A percentile compares a stretch with the other conserved stretches of the same genome.
Conservation (phyloP, 1,139 yeast species). For the Magnusiomyces sp. region DNA sequence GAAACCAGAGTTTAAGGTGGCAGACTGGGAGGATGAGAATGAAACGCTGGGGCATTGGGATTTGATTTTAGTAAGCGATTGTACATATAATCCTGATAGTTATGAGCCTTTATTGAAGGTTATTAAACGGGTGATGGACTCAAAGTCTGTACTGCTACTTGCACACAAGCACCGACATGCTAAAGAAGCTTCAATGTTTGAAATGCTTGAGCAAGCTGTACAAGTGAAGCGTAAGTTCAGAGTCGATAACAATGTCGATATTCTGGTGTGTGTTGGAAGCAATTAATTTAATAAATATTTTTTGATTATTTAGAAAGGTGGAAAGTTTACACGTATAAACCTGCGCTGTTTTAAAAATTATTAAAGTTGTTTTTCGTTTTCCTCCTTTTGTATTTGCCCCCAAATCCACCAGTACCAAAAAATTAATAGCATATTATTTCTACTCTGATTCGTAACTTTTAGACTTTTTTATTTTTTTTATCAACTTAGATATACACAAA, state of each 20-base stretch:
- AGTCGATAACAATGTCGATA: neutral
- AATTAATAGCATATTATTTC: neutral
- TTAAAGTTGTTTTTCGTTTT: neutral
- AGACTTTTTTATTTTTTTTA: neutral
- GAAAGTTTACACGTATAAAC: neutral
- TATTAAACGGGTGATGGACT: constrained; percentile 14
- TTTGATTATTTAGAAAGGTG: neutral
- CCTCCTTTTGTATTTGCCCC: neutral
- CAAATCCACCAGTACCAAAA: neutral
- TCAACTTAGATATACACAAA: too few species aligned
- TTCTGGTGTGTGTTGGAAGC: neutral
- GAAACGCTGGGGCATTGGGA: constrained; percentile 15
- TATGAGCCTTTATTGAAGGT: constrained; percentile 23
- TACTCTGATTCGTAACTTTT: neutral
- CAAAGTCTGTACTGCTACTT: constrained; percentile 18
- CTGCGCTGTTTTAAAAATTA: neutral
- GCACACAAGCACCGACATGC: constrained; percentile 25
- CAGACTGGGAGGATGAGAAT: constrained; percentile 13
- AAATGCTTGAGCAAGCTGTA: neutral
- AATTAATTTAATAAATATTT: neutral
- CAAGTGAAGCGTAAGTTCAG: neutral
- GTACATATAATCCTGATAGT: constrained; percentile 27
- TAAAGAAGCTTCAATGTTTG: neutral
- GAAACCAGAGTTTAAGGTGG: constrained; percentile 5
- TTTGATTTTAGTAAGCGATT: constrained; percentile 26